Conservation (phyloP, 352 stramenopile species). For the Phytophthora hibernalis region DNA sequence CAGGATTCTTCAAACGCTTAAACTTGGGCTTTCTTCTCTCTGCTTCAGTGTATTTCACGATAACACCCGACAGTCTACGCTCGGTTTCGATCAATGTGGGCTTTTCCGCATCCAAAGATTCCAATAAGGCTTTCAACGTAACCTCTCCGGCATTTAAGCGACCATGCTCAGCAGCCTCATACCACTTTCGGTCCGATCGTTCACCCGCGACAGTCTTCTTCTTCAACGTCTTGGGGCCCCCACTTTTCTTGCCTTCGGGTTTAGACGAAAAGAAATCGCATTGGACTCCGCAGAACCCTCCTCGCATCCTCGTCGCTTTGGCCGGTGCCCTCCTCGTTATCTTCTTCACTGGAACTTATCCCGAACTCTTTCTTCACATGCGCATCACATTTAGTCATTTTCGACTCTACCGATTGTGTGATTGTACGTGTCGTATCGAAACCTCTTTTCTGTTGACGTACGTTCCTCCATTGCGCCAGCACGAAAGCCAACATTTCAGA, state of each 20-base stretch:
- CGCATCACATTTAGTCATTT: neutral
- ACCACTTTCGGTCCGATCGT: slow-evolving; percentile 7
- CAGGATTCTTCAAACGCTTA: slow-evolving; percentile 26
- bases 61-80: neutral
- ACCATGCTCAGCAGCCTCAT: slow-evolving; percentile 1
- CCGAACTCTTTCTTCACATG: neutral
- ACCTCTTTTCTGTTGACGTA: no score
- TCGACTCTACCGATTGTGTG: no score
- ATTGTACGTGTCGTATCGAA: no score
- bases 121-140: slow-evolving; percentile 11
- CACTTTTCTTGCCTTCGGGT: neutral
- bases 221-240: neutral
- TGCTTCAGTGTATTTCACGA: slow-evolving; percentile 1
- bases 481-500: no score
- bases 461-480: no score
- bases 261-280: no score
- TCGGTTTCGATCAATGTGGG: slow-evolving; percentile 7
- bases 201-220: neutral
- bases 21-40: slow-evolving; percentile 11
- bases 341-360: no score
- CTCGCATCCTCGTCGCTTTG: no score
- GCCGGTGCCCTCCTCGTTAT: no score
- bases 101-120: slow-evolving; percentile 1
- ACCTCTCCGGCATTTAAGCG: slow-evolving; percentile 3
- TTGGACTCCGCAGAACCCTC: no score